A percentile compares a stretch with the other conserved stretches of the same genome.
These are phyloP conservation scores for Porphyrellus sp. DNA, from an alignment of 1,284 basidiomycete genomes.

Conservation along the genomic window DNA sequence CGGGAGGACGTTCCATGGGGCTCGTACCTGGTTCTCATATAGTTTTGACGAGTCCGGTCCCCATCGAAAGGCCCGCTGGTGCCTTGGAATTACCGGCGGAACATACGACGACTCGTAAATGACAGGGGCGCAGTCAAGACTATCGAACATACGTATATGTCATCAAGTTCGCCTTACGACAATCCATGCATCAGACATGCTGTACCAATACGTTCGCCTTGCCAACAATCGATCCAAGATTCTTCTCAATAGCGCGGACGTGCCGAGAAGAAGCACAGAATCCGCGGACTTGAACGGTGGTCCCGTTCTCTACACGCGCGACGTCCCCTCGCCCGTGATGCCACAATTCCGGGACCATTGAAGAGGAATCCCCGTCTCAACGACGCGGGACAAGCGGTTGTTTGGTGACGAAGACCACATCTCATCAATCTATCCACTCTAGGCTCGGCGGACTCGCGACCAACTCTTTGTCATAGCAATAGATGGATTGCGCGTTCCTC, in stretches of 20 bases:
- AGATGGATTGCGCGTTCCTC: neutral
- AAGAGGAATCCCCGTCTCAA: neutral
- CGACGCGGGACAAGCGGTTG: neutral
- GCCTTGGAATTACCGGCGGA: neutral
- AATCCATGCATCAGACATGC: neutral
- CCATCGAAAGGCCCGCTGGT: no score
- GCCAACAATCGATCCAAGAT: neutral
- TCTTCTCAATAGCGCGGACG: neutral
- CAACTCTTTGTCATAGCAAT: no score
- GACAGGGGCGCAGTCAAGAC: neutral
- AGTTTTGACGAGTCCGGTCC: no score
- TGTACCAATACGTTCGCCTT: neutral
- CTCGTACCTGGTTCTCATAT: constrained; percentile 1
- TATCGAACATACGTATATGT: neutral
- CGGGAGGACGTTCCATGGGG: constrained; percentile 60
- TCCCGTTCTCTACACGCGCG: neutral
- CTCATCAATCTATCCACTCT: neutral
- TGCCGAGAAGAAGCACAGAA: constrained; percentile 2
- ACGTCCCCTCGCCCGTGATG: neutral
- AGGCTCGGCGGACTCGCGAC: neutral
- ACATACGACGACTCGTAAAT: neutral
- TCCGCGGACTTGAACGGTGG: neutral
- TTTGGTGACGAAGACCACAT: neutral
- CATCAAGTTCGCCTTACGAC: neutral
- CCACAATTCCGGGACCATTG: neutral